Evolutionary conservation across 2,329 filamentous ascomycete genomes (phyloP).

Genomic region (Fusarium sp.): DNA sequence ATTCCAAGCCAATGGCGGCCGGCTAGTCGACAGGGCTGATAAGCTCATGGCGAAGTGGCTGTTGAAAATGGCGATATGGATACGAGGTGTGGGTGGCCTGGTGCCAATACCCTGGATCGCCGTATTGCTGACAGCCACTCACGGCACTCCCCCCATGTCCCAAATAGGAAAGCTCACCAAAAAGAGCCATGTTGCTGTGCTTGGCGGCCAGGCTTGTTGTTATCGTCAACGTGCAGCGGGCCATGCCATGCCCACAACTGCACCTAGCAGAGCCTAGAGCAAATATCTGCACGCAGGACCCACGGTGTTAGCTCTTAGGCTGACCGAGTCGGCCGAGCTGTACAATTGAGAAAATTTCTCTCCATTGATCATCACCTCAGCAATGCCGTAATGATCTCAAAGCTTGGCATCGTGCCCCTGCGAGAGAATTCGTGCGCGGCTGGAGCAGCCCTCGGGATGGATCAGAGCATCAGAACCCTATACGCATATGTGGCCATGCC

Average conservation of each 20-base stretch:
- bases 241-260: constrained; percentile 23
- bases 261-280: constrained; percentile 35
- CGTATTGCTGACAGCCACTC: constrained; percentile 47
- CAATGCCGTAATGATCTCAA: constrained; percentile 3
- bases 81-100: constrained; percentile 46
- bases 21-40: constrained; percentile 45
- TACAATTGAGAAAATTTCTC: constrained; percentile 12
- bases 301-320: constrained; percentile 31
- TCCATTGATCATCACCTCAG: constrained; percentile 12
- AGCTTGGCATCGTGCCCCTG: constrained; percentile 26
- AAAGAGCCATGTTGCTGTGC: constrained; percentile 31
- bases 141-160: constrained; percentile 39
- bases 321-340: constrained; percentile 22
- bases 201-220: constrained; percentile 23
- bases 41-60: constrained; percentile 46
- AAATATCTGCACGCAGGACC: constrained; percentile 33
- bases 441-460: constrained; percentile 2
- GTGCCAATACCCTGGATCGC: constrained; percentile 40
- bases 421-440: constrained; percentile 18
- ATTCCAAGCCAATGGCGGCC: constrained; percentile 42
- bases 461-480: constrained; percentile 18
- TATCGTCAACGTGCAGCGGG: constrained; percentile 33
- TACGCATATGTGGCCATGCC: constrained; percentile 39
- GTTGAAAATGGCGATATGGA: constrained; percentile 47
- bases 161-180: constrained; percentile 37